A percentile compares a stretch with the other conserved stretches of the same genome.
Conservation (phyloP, 164 flowering plant genomes). For the Saururus chinensis region DNA sequence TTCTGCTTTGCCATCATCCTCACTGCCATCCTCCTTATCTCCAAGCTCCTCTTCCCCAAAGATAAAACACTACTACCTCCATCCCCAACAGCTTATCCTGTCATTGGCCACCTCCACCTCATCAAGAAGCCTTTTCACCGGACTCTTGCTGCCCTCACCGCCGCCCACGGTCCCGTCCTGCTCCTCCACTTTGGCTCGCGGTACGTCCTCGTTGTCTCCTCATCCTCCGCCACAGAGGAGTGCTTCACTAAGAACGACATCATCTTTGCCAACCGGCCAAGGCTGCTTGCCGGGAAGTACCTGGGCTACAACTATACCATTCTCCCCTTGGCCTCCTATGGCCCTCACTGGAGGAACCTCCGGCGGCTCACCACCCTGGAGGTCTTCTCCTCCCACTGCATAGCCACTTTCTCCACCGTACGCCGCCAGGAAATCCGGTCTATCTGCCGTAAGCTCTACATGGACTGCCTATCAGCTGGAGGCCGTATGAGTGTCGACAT, state of each 20-base stretch:
- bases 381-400: slow-evolving; percentile 8
- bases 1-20: background rate
- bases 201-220: slow-evolving; percentile 12
- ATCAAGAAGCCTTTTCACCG: slow-evolving; percentile 10
- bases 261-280: slow-evolving; percentile 26
- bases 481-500: slow-evolving; percentile 3
- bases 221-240: slow-evolving; percentile 12
- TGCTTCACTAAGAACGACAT: slow-evolving; percentile 24
- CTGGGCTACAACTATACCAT: slow-evolving; percentile 12
- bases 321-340: slow-evolving; percentile 7
- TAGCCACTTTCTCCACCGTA: slow-evolving; percentile 1
- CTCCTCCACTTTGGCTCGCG: slow-evolving; percentile 8
- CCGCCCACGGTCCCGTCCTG: slow-evolving; percentile 8
- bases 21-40: background rate
- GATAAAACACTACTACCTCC: slow-evolving; percentile 5
- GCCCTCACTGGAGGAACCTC: slow-evolving; percentile 15
- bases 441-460: slow-evolving; percentile 1
- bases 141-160: slow-evolving; percentile 7
- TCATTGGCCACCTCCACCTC: slow-evolving; percentile 16
- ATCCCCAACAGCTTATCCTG: slow-evolving; percentile 7
- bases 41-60: background rate
- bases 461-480: background rate
- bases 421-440: slow-evolving; percentile 7
- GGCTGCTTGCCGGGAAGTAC: slow-evolving; percentile 8
- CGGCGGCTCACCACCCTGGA: slow-evolving; percentile 9